Conservation (phyloP, 2,329 filamentous ascomycete species). For the Sporothrix variecibatus region DNA sequence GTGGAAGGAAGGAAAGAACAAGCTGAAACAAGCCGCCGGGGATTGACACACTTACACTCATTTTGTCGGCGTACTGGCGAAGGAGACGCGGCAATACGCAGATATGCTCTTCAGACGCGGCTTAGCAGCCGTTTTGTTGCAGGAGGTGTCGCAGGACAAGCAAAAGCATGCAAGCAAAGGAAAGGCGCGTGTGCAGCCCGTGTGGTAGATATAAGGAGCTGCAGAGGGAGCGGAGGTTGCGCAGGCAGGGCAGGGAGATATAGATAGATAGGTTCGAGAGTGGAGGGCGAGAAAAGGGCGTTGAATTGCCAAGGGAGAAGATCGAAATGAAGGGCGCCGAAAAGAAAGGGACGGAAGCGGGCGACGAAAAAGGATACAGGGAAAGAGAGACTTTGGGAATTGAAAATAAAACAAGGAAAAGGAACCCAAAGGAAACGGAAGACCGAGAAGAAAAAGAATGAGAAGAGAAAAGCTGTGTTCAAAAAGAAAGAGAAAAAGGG, state of each 20-base stretch:
- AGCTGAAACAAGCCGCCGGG: constrained; percentile 21
- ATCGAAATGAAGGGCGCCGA: not conserved
- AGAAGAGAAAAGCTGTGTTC: not conserved
- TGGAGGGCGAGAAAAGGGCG: not conserved
- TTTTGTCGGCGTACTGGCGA: constrained; percentile 9
- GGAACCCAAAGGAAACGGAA: not conserved
- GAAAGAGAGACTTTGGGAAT: not conserved
- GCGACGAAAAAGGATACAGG: not conserved
- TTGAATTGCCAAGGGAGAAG: not conserved
- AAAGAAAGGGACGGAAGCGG: not conserved
- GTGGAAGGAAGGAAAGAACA: not conserved
- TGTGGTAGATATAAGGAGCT: not conserved
- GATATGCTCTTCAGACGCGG: not conserved
- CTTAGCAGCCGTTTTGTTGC: constrained; percentile 12
- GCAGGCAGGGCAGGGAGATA: not conserved
- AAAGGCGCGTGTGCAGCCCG: not conserved
- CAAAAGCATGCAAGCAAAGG: not conserved
- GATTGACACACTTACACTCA: constrained; percentile 29
- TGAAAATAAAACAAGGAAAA: not conserved
- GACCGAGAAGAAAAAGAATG: not conserved
- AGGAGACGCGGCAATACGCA: not conserved
- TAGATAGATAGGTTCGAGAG: not conserved
- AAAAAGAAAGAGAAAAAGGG: not conserved
- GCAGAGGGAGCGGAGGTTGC: constrained; percentile 2
- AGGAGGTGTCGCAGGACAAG: constrained; percentile 22